Evolutionary conservation across 2,329 filamentous ascomycete genomes (phyloP), one percentile per base, ranked within the genome.

Genomic region (Trichoderma pleuroti): DNA sequence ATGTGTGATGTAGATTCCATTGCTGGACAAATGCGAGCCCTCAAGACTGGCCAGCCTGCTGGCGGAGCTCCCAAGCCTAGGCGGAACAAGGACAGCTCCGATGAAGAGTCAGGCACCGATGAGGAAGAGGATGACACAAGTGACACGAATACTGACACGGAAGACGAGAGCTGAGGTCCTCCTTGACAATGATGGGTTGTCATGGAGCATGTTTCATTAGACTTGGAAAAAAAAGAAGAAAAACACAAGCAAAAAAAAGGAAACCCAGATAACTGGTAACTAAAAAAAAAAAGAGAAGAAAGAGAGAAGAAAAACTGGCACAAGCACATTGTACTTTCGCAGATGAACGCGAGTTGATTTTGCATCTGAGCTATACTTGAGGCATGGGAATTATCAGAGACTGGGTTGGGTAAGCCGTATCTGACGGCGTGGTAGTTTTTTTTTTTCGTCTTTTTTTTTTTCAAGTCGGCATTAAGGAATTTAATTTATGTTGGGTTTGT

Each of bases 1-100:
- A n/a, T 34, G 28, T 26, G 4, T 18, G 8, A 28, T 62, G 71
- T 74, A 97, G 93, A 97, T 82, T 94, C 93, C 2, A 86, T 98
- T 75, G 94, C 94, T 62, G 94, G 94, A 72, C 93, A 97, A 82
- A 96, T 97, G 93, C 90, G 91, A 73, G 91, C 92, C 14, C 88
- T 97, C 72, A 97, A 96, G 84, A 91, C 91, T 12, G 92, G 89
- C 4, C 84, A 82, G 42, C 84, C 87, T 49, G 91, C 90, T 14
- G 92, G 89, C 56, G 84, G 82, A 39, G 84, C 87, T 49, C 81
- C 87, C 9, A 72, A 89, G 83, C 86, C 88, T 76, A 86, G 84
- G 78, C 85, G 85, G 78, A 84, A 82, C 75, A 79, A 81, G 71
- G 81, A 78, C 30, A 81, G 83, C 60, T 87, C 88, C 2, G 89